Evolutionary conservation across 1,284 basidiomycete genomes (phyloP).

Genomic region (Cryptococcus sp.): DNA sequence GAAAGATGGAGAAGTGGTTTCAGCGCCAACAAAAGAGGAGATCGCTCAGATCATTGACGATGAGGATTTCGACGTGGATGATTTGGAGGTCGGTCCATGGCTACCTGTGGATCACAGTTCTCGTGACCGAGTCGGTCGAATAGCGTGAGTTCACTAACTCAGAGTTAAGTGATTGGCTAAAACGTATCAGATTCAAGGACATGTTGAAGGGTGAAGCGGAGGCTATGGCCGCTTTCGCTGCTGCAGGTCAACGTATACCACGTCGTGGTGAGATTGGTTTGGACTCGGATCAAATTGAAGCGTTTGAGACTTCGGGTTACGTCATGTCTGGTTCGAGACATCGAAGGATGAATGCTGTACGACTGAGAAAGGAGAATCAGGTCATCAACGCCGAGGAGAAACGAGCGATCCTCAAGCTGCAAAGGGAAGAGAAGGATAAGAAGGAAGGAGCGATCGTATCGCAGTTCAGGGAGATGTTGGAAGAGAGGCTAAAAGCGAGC

Average conservation of each 20-base stretch:
- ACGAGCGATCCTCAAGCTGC: constrained; percentile 83
- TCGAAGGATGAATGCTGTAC: constrained; percentile 91
- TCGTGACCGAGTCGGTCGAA: constrained; percentile 57
- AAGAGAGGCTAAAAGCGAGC: neutral
- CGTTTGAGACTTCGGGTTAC: constrained; percentile 85
- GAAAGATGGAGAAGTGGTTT: constrained; percentile 15
- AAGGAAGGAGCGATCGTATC: constrained; percentile 63
- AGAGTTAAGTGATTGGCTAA: neutral
- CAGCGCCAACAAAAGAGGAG: constrained; percentile 4
- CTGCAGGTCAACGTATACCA: constrained; percentile 87
- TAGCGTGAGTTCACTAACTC: constrained; percentile 49
- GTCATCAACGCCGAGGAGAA: constrained; percentile 98
- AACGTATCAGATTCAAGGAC: constrained; percentile 58
- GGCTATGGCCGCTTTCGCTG: constrained; percentile 92
- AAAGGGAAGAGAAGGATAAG: constrained; percentile 85
- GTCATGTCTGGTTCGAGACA: constrained; percentile 97
- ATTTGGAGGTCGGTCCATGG: constrained; percentile 65
- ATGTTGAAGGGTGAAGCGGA: constrained; percentile 90
- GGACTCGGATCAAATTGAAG: constrained; percentile 76
- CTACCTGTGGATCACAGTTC: constrained; percentile 46
- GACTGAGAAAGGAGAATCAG: constrained; percentile 95
- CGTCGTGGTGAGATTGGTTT: constrained; percentile 98
- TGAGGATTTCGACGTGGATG: constrained; percentile 55
- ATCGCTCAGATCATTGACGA: constrained; percentile 28
- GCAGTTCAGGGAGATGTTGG: constrained; percentile 60